Conservation (phyloP, 495 filamentous ascomycete genomes). For the Penicillium dipodomyicola region DNA sequence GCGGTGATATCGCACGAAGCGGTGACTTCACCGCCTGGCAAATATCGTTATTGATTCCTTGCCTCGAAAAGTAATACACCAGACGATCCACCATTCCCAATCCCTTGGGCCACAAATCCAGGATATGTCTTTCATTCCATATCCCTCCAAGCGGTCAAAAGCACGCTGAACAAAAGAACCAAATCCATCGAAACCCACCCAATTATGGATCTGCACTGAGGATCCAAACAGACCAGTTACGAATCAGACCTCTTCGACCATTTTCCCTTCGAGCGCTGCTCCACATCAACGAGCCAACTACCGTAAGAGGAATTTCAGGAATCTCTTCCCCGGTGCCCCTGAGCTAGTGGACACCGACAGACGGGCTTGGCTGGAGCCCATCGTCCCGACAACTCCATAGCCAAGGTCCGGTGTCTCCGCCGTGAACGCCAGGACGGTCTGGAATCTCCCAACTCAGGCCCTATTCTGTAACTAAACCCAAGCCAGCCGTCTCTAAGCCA, state of each 20-base stretch:
- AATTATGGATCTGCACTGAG: slow-evolving; percentile 31
- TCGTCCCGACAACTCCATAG: slow-evolving; percentile 32
- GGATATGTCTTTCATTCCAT: slow-evolving; percentile 19
- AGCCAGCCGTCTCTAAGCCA: slow-evolving; percentile 1
- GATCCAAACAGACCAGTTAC: slow-evolving; percentile 24
- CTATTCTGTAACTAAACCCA: slow-evolving; percentile 1
- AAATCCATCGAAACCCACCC: slow-evolving; percentile 13
- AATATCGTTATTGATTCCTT: slow-evolving; percentile 5
- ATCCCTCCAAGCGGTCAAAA: slow-evolving; percentile 16
- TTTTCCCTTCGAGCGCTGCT: slow-evolving; percentile 8
- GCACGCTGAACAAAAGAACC: slow-evolving; percentile 7
- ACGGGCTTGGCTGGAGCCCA: slow-evolving; percentile 21
- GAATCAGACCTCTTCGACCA: slow-evolving; percentile 15
- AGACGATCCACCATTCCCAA: slow-evolving; percentile 28
- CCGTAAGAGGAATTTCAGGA: slow-evolving; percentile 28
- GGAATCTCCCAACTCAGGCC: slow-evolving; percentile 17
- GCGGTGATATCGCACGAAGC: slow-evolving; percentile 18
- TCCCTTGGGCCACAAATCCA: slow-evolving; percentile 21
- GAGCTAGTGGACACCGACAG: slow-evolving; percentile 29
- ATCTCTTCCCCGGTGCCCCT: slow-evolving; percentile 34
- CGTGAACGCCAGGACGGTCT: slow-evolving; percentile 25
- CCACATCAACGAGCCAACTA: slow-evolving; percentile 15
- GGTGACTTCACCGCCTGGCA: slow-evolving; percentile 31
- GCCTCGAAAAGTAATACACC: slow-evolving; percentile 8
- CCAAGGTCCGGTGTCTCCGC: slow-evolving; percentile 10